Percentiles rank a stretch among this genome's conserved stretches.
Evolutionary conservation across 345 rosid species (phyloP).

Genomic region (Aegle marmelos): DNA sequence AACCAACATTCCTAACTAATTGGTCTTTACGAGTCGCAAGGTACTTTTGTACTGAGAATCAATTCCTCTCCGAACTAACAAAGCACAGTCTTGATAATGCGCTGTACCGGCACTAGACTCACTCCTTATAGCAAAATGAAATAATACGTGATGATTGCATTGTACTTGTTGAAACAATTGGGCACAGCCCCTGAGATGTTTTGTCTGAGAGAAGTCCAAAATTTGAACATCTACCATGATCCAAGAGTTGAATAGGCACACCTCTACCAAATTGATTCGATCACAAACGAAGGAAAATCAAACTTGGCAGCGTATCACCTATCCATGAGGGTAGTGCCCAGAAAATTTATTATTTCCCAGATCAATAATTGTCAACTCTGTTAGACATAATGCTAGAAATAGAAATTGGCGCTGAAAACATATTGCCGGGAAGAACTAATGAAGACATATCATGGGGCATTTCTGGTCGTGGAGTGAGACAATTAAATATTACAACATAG

Average conservation of each 20-base stretch:
- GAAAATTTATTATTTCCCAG: constrained; percentile 17
- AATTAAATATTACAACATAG: background rate
- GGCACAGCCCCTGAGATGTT: constrained; percentile 13
- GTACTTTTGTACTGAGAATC: background rate
- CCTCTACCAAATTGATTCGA: constrained; percentile 20
- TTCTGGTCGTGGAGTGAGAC: constrained; percentile 16
- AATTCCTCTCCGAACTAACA: constrained; percentile 1
- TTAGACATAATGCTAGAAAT: constrained; percentile 11
- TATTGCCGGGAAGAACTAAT: constrained; percentile 32
- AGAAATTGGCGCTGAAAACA: constrained; percentile 29
- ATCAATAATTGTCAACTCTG: constrained; percentile 9
- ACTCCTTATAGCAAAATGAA: background rate
- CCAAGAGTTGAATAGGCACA: constrained; percentile 2
- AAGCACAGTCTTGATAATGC: background rate
- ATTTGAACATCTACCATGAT: background rate
- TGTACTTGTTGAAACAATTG: background rate
- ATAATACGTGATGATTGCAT: background rate
- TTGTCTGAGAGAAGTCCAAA: constrained; percentile 3
- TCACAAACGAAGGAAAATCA: constrained; percentile 11
- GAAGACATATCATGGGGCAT: constrained; percentile 15
- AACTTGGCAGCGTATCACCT: background rate
- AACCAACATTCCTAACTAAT: no score
- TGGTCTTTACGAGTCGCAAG: background rate
- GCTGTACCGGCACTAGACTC: background rate
- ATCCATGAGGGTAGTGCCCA: constrained; percentile 23